phyloP scores from a whole-genome alignment of 2,329 filamentous ascomycete species.

The Cladosporium phlei region DNA sequence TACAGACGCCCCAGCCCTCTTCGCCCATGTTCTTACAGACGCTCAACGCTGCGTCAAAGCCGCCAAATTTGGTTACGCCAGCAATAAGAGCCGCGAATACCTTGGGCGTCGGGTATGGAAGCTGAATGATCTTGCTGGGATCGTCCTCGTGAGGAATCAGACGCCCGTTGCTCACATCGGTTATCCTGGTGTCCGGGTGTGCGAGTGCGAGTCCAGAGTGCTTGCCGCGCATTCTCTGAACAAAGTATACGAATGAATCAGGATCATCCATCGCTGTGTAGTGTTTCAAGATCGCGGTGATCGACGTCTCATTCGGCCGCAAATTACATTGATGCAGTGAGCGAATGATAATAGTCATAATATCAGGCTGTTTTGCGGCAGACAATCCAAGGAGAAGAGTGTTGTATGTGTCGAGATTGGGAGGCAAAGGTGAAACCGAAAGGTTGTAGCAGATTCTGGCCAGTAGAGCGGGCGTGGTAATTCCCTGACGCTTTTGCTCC shows the following conservation, averaged over 20 bases:
- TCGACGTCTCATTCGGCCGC: conserved; percentile 44
- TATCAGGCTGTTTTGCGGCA: conserved; percentile 25
- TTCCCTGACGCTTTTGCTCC: conserved; percentile 16
- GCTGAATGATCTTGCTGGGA: conserved; percentile 36
- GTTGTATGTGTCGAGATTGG: conserved; percentile 67
- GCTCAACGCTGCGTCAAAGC: conserved; percentile 40
- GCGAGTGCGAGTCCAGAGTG: conserved; percentile 38
- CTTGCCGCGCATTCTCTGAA: conserved; percentile 40
- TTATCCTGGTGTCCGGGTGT: conserved; percentile 35
- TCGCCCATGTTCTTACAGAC: conserved; percentile 40
- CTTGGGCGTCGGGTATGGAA: conserved; percentile 40
- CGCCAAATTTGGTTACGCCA: conserved; percentile 42
- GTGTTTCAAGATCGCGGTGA: conserved; percentile 37
- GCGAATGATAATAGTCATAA: conserved; percentile 23
- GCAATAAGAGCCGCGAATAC: conserved; percentile 40
- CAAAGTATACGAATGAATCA: conserved; percentile 34
- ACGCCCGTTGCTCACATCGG: conserved; percentile 18
- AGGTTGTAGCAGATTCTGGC: conserved; percentile 58
- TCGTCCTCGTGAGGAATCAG: conserved; percentile 17
- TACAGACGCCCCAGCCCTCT: conserved; percentile 44
- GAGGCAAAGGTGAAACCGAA: conserved; percentile 54
- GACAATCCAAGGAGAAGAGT: conserved; percentile 64
- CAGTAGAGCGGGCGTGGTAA: conserved; percentile 22
- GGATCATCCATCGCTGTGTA: conserved; percentile 32
- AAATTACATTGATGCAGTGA: conserved; percentile 34